Percentiles rank a stretch among this genome's conserved stretches.
Evolutionary conservation across 345 rosid genomes (phyloP).

Genomic region (Streptanthus diversifolius): DNA sequence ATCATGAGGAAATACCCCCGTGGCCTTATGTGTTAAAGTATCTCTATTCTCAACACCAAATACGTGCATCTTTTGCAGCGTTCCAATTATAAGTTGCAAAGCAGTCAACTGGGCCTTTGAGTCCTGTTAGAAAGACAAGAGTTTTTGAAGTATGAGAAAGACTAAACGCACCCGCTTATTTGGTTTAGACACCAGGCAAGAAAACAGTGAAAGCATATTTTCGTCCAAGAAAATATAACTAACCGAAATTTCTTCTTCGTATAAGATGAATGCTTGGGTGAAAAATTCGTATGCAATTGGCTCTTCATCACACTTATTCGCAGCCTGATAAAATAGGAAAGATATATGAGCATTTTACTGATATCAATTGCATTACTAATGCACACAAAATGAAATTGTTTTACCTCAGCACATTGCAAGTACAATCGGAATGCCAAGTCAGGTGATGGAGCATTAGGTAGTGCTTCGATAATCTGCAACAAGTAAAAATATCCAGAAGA

Average conservation of each 20-base stretch:
- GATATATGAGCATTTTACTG: slow-evolving; percentile 15
- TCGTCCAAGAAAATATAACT: slow-evolving; percentile 37
- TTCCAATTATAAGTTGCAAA: slow-evolving; percentile 81
- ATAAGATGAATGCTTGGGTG: slow-evolving; percentile 96
- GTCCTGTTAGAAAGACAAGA: slow-evolving; percentile 52
- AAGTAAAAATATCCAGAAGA: slow-evolving; percentile 6
- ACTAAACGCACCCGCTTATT: background rate
- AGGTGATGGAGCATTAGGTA: slow-evolving; percentile 75
- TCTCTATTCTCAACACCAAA: slow-evolving; percentile 98
- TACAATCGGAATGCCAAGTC: slow-evolving; percentile 81
- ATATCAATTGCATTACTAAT: background rate
- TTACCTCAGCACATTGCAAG: slow-evolving; percentile 99
- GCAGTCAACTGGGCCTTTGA: slow-evolving; percentile 96
- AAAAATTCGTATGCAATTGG: slow-evolving; percentile 98
- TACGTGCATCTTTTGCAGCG: slow-evolving; percentile 96
- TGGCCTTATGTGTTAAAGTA: slow-evolving; percentile 92
- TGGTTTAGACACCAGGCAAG: background rate
- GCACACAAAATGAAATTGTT: background rate
- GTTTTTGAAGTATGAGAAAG: slow-evolving; percentile 15
- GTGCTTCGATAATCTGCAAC: slow-evolving; percentile 74
- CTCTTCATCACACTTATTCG: slow-evolving; percentile 88
- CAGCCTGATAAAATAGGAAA: slow-evolving; percentile 61
- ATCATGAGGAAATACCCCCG: slow-evolving; percentile 61
- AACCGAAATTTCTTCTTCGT: slow-evolving; percentile 96
- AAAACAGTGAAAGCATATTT: background rate